These are phyloP conservation scores for Meredithiella fracta DNA, from an alignment of 2,329 filamentous ascomycete species.

Conservation along the genomic window DNA sequence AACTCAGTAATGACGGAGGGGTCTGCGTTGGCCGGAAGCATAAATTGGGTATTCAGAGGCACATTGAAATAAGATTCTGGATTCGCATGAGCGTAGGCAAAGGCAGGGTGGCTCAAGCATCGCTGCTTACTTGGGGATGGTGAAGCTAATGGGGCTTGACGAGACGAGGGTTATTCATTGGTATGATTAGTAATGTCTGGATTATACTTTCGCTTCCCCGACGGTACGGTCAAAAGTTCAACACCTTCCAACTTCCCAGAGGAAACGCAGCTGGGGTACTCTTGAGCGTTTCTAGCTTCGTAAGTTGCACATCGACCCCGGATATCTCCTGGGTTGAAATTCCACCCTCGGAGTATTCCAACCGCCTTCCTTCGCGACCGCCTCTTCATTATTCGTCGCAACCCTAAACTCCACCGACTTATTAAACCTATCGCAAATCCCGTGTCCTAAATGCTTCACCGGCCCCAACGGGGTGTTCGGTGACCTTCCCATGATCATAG, in stretches of 20 bases:
- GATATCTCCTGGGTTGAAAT: slow-evolving; percentile 80
- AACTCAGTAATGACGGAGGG: slow-evolving; percentile 67
- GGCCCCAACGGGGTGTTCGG: slow-evolving; percentile 79
- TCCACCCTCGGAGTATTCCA: slow-evolving; percentile 65
- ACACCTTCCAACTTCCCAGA: slow-evolving; percentile 62
- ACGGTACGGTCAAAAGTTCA: slow-evolving; percentile 46
- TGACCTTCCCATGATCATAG: slow-evolving; percentile 87
- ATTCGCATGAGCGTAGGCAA: slow-evolving; percentile 33
- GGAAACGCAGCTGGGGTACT: slow-evolving; percentile 26
- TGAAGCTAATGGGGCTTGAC: slow-evolving; percentile 26
- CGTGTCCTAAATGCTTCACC: slow-evolving; percentile 84
- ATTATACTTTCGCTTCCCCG: slow-evolving; percentile 24
- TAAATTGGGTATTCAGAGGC: slow-evolving; percentile 74
- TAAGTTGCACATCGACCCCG: slow-evolving; percentile 91
- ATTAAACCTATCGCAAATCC: slow-evolving; percentile 86
- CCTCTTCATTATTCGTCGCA: slow-evolving; percentile 57
- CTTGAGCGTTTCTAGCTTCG: slow-evolving; percentile 72
- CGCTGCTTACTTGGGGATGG: slow-evolving; percentile 10
- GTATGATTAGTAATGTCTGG: no score
- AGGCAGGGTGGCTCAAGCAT: slow-evolving; percentile 29
- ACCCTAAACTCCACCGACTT: slow-evolving; percentile 73
- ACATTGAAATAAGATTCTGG: slow-evolving; percentile 39
- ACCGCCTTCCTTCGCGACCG: slow-evolving; percentile 68
- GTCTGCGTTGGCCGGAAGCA: slow-evolving; percentile 72
- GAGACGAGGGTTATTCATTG: no score